phyloP scores from a whole-genome alignment of 2,329 filamentous ascomycete genomes.

The Ascochyta clinopodiicola region DNA sequence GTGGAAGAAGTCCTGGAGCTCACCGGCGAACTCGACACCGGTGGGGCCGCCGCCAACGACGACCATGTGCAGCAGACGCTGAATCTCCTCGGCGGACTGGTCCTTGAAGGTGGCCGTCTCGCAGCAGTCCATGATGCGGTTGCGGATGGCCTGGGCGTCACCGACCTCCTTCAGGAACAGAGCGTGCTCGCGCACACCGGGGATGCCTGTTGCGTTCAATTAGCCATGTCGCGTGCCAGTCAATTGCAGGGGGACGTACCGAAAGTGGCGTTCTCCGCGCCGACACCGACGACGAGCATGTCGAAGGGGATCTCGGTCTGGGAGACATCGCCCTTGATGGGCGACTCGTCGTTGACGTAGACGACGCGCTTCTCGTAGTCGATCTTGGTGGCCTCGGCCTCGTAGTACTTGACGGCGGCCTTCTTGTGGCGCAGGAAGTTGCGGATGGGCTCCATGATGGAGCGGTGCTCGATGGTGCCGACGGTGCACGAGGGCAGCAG shows the following conservation, averaged over 20 bases:
- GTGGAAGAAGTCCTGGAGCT: slow-evolving; percentile 98
- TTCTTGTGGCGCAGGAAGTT: slow-evolving; percentile 96
- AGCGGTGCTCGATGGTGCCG: slow-evolving; percentile 96
- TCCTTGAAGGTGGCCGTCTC: slow-evolving; percentile 99
- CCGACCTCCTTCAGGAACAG: slow-evolving; percentile 99
- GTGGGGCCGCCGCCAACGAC: slow-evolving; percentile 85
- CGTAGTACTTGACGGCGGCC: slow-evolving; percentile 92
- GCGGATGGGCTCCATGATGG: slow-evolving; percentile 98
- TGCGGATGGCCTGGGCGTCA: slow-evolving; percentile 94
- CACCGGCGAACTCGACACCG: slow-evolving; percentile 97
- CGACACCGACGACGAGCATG: slow-evolving; percentile 96
- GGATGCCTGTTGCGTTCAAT: slow-evolving; percentile 65
- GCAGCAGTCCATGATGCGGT: slow-evolving; percentile 99
- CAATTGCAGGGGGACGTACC: slow-evolving; percentile 57
- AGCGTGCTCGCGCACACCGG: slow-evolving; percentile 90
- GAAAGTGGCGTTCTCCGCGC: slow-evolving; percentile 98
- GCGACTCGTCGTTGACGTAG: slow-evolving; percentile 88
- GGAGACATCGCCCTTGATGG: slow-evolving; percentile 82
- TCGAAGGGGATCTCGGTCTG: slow-evolving; percentile 94
- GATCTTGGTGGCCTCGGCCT: slow-evolving; percentile 95
- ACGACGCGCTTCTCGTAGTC: slow-evolving; percentile 90
- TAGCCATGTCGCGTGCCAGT: slow-evolving; percentile 16
- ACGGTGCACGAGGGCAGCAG: slow-evolving; percentile 97
- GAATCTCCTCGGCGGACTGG: slow-evolving; percentile 83
- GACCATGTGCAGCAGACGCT: slow-evolving; percentile 97